Base-by-base conservation (phyloP, 768 basidiomycete species). In the Favolaschia claudopus region DNA sequence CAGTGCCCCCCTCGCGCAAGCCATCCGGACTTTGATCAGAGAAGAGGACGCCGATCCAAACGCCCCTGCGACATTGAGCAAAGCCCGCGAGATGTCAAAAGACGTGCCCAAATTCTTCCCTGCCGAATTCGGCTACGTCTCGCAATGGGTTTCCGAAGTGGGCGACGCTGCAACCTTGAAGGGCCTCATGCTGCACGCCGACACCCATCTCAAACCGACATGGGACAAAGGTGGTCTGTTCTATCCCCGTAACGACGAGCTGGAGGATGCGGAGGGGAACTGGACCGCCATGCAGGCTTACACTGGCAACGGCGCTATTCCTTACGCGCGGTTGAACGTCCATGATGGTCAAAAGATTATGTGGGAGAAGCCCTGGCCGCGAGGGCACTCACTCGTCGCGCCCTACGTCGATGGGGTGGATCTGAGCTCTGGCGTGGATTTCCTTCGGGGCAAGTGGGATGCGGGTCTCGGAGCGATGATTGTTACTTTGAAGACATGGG, bases 371-470 rank as follows among this genome's bases (percentile, higher is more conserved):
- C 60, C 60, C 39, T 61, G 60, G 60, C 8, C 31, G 34, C 53
- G 34, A 14, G 59, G 37, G 59, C 46, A 44, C 36, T 55, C 45
- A 6, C 28, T 39, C 10, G 15, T 2, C 14, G 17, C 25, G 7
- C 46, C 60, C 36, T 61, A 55, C 20, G 54, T 61, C 22, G 60
- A 55, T n/a, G 60, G 60, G 9, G 54, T 61, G 29, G 54, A 44
- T n/a, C 31, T 61, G 36, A 34, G 7, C 25, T 15, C 17, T 8
- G 60, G 60, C 22, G 54, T 61, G 9, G 53, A 61, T 31, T 61
- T 55, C 22, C 34, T 55, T 2, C 53, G 60, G 0, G 60, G 53
- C 5, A 48, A 7, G 15, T 61, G 60, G 60, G 54, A 61, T 19
- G 53, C 52, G 47, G 60, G 50, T 14, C 28, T 15, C 9, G 45